These are phyloP conservation scores for Cunninghamia lanceolata DNA, from an alignment of 75 land plant species.

Conservation along the genomic window DNA sequence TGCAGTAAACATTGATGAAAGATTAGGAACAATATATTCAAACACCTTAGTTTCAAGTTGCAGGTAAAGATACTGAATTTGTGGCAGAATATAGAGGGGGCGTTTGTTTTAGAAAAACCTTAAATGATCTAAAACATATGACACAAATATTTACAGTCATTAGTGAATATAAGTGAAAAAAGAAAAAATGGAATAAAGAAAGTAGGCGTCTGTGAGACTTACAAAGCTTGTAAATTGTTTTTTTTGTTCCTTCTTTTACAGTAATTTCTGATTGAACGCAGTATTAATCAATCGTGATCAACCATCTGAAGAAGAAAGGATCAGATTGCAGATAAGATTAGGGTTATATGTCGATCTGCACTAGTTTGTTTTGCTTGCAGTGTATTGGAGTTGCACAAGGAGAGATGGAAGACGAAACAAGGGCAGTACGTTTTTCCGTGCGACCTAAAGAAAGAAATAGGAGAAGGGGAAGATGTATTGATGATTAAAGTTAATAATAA, in stretches of 20 bases:
- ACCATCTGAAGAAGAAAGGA: background rate
- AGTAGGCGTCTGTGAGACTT: background rate
- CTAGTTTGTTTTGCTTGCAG: background rate
- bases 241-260: background rate
- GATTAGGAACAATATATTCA: background rate
- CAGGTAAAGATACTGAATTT: background rate
- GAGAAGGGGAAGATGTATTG: background rate
- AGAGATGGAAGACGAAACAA: background rate
- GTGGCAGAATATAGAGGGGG: background rate
- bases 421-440: background rate
- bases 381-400: background rate
- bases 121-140: background rate
- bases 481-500: background rate
- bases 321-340: background rate
- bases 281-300: background rate
- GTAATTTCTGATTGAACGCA: background rate
- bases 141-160: background rate
- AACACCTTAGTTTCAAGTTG: background rate
- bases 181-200: too few species aligned
- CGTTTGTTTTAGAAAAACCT: background rate
- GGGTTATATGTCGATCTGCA: background rate
- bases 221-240: background rate
- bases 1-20: background rate
- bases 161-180: background rate
- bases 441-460: background rate